Base-by-base conservation (phyloP, 257 asterid genomes). In the Lithospermum erythrorhizon region DNA sequence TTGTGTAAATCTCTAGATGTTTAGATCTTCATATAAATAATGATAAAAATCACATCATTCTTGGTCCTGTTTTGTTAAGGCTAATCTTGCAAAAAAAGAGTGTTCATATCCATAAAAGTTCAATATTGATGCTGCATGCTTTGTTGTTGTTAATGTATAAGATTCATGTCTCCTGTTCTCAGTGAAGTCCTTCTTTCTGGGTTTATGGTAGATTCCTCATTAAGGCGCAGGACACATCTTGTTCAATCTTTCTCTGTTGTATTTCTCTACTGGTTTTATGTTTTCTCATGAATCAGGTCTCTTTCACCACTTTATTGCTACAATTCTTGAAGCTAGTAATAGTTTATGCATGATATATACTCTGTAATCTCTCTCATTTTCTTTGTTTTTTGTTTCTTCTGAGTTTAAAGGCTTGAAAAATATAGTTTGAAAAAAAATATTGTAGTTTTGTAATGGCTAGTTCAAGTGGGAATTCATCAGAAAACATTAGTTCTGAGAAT, bases 191-290 rank as follows among this genome's bases (percentile, higher is more conserved):
- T 83, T 67, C 71, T 81, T 67, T 81, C 93, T 47, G 90, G 94
- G 57, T 79, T 75, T 69, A 79, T 72, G 65, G 82, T 88, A 65
- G 67, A 74, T 55, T 83, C 95, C 25, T 75, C 95, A 1, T 79
- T 86, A 45, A 65, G 93, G 58, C 88, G 85, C 25, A 68, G 90
- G 41, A 81, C 93, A 10, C 95, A 83, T 58, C 97, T 91, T 37
- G 98, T 91, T 63, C 98, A 88, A 65, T 91, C 98, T 64, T 86
- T 91, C 74, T 91, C 98, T 0, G 90, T 91, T 72, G 96, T 81
- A 0, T 91, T 91, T 68, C 95, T 91, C 63, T 88, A 88, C 79
- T 88, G 98, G 98, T 91, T 91, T 75, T 87, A 87, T 74, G 89
- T 79, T 48, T 87, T 87, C 58, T 90, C 98, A 79, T 80, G 69